These are phyloP conservation scores for Protea cynaroides DNA, from an alignment of 164 flowering plant species.

Conservation along the genomic window DNA sequence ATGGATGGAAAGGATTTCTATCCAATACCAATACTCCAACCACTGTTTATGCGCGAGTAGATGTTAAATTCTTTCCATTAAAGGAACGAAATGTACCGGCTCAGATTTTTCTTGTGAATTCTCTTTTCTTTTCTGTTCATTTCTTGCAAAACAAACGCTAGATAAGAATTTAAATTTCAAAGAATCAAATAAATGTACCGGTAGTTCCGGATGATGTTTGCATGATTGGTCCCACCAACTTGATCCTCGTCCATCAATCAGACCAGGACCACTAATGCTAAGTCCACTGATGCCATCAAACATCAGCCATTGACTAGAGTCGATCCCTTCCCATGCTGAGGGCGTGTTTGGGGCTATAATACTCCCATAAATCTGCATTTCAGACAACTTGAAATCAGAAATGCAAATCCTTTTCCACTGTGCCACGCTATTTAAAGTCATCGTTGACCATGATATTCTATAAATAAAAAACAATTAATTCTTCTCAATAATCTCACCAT, in stretches of 20 bases:
- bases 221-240: conserved; percentile 22
- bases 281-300: conserved; percentile 8
- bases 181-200: neutral
- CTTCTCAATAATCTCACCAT: neutral
- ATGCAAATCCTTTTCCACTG: too few relatives aligned
- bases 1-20: too few relatives aligned
- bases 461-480: too few relatives aligned
- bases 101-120: too few relatives aligned
- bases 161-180: neutral
- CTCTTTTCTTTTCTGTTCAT: neutral
- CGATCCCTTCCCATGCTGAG: conserved; percentile 8
- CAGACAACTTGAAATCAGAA: too few relatives aligned
- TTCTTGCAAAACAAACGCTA: neutral
- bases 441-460: too few relatives aligned
- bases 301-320: conserved; percentile 10
- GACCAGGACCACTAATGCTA: conserved; percentile 8
- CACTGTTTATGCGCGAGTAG: too few relatives aligned
- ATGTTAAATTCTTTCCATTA: too few relatives aligned
- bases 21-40: too few relatives aligned
- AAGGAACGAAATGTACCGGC: too few relatives aligned
- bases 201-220: neutral
- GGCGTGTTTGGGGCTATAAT: conserved; percentile 2
- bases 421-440: too few relatives aligned
- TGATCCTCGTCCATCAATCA: conserved; percentile 11
- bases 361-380: conserved; percentile 8